Conservation (phyloP, 192 early-diverging fungal species). For the Backusella tarrabulga region DNA sequence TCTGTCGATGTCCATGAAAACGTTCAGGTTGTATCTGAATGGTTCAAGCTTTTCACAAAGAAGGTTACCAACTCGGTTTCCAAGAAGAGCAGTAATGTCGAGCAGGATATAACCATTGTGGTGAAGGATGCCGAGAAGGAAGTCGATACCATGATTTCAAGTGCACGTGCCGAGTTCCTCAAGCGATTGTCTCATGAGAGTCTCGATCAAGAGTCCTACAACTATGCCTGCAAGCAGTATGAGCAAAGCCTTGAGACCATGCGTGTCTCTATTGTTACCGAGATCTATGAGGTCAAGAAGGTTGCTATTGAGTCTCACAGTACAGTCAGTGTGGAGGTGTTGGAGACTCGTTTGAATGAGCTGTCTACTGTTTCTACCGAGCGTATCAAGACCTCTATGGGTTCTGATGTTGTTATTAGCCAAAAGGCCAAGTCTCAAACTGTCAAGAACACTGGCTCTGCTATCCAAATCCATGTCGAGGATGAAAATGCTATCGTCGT, state of each 20-base stretch:
- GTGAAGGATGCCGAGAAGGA: slow-evolving; percentile 13
- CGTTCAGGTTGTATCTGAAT: not conserved
- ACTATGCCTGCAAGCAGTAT: slow-evolving; percentile 19
- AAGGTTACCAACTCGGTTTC: not conserved
- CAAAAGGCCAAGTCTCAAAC: not conserved
- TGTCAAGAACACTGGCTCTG: not conserved
- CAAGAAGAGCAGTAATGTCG: not conserved
- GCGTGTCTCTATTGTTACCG: not conserved
- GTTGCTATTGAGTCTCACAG: slow-evolving; percentile 13
- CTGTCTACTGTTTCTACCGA: not conserved
- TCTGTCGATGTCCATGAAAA: slow-evolving; percentile 21
- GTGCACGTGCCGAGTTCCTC: slow-evolving; percentile 12
- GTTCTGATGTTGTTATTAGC: not conserved
- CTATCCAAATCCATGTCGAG: not conserved
- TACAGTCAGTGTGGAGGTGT: not conserved
- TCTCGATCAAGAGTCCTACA: slow-evolving; percentile 2
- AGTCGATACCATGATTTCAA: not conserved
- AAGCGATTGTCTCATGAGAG: slow-evolving; percentile 6
- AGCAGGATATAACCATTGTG: not conserved
- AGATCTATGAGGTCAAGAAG: slow-evolving; percentile 11
- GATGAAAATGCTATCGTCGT: slow-evolving; percentile 5
- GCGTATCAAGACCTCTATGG: slow-evolving; percentile 12
- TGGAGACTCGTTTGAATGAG: not conserved
- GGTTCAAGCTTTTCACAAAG: slow-evolving; percentile 12
- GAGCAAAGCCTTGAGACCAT: slow-evolving; percentile 11